A percentile compares a stretch with the other conserved stretches of the same genome.
phyloP scores from a whole-genome alignment of 2,329 filamentous ascomycete species.

The Pseudovirgaria hyperparasitica region DNA sequence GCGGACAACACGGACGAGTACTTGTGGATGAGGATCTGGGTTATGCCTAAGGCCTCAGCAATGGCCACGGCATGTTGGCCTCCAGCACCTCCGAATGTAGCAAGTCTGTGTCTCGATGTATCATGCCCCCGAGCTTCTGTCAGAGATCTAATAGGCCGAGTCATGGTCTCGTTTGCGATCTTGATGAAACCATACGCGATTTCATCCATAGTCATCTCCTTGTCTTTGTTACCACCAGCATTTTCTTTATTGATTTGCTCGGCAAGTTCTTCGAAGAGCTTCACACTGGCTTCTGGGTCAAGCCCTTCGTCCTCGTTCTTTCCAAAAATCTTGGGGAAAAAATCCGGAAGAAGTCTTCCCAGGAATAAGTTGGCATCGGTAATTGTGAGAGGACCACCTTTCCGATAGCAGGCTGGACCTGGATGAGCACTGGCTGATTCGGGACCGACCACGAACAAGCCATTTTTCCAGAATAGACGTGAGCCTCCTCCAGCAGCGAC shows the following conservation, averaged over 20 bases:
- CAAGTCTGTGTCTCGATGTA: conserved; percentile 77
- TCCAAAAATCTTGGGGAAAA: conserved; percentile 93
- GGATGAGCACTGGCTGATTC: conserved; percentile 83
- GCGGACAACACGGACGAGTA: conserved; percentile 85
- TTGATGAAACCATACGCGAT: conserved; percentile 83
- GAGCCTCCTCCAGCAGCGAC: conserved; percentile 85
- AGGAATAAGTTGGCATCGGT: conserved; percentile 85
- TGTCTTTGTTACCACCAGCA: conserved; percentile 42
- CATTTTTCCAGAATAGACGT: conserved; percentile 75
- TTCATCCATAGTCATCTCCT: conserved; percentile 64
- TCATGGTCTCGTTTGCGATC: conserved; percentile 87
- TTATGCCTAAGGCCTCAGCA: conserved; percentile 70
- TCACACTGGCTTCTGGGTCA: conserved; percentile 62
- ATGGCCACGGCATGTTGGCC: conserved; percentile 90
- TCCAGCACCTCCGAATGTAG: conserved; percentile 84
- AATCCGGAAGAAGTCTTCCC: conserved; percentile 72
- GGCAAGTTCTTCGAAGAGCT: conserved; percentile 62
- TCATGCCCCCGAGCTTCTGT: conserved; percentile 90
- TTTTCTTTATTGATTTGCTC: conserved; percentile 67
- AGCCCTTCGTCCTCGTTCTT: conserved; percentile 73
- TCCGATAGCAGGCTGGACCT: conserved; percentile 81
- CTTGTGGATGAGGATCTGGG: conserved; percentile 71
- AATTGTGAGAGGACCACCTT: conserved; percentile 80
- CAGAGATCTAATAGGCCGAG: conserved; percentile 73
- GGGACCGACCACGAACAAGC: conserved; percentile 79